Evolutionary conservation across 768 basidiomycete genomes (phyloP), one percentile per base, ranked within the genome.

Genomic region (Leccinum fibrillosum): DNA sequence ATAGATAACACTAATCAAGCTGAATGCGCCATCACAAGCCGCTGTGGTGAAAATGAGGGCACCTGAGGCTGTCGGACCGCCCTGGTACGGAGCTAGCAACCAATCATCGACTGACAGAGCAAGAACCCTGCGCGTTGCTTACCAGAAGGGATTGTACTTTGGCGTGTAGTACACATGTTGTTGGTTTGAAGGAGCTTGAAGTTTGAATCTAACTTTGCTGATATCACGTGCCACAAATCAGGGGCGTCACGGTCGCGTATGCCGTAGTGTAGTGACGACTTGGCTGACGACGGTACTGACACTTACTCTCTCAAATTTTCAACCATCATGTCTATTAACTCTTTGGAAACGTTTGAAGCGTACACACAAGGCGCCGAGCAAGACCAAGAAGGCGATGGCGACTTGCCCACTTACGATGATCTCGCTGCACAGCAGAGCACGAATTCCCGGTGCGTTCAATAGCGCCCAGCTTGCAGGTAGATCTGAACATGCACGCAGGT

Each of bases 371-470:
- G 32, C n/a, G 72, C 74, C 4, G 80, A 82, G 55, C 75, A 76
- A 55, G 80, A 80, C 63, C 61, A 69, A 39, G 64, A 67, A 30
- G 79, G 75, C 23, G 75, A 74, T 26, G 83, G 85, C 56, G 84
- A 82, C 44, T 78, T 92, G 8, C 91, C 91, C 17, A 86, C 86
- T 4, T 94, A 94, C 64, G 86, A 90, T 56, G 87, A 90, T 68
- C 83, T 93, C n/a, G 84, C 86, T 5, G 77, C 79, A 7, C 84
- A 90, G 67, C 81, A 85, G 60, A 90, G 89, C 47, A 88, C 91
- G 5, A 92, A 93, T 75, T 92, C 91, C 35, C 87, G 91, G 90
- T 82, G 71, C 64, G 77, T 60, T 19, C 48, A 61, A 48, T 56
- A 44, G n/a, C 19, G 19, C 52, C n/a, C 56, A 51, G n/a, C 54